Conservation (phyloP, 352 stramenopile genomes). For the Phytophthora crassamura region DNA sequence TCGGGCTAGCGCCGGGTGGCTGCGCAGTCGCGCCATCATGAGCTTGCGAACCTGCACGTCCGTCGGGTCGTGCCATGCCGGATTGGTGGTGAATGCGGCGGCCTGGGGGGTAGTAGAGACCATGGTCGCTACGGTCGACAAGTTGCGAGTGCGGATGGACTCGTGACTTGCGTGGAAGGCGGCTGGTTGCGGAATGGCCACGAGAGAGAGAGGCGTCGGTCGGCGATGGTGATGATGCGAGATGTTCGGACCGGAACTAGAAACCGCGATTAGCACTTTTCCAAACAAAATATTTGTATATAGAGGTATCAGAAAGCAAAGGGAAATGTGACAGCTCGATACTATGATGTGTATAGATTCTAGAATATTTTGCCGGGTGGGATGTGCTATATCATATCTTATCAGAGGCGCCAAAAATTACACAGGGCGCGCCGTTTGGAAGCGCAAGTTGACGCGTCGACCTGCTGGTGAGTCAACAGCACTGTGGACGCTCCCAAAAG, state of each 20-base stretch:
- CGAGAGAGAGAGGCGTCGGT: slow-evolving; percentile 1
- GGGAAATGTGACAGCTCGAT: background rate
- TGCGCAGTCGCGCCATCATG: slow-evolving; percentile 57
- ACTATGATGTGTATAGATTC: background rate
- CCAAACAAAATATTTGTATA: background rate
- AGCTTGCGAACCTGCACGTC: slow-evolving; percentile 55
- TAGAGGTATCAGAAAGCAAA: background rate
- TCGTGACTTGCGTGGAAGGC: slow-evolving; percentile 18
- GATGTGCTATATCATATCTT: background rate
- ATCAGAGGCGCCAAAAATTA: background rate
- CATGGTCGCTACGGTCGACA: slow-evolving; percentile 8
- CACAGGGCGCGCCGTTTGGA: slow-evolving; percentile 9
- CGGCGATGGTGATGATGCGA: slow-evolving; percentile 9
- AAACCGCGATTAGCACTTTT: slow-evolving; percentile 30
- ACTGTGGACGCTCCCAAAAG: slow-evolving; percentile 1
- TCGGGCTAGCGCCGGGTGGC: slow-evolving; percentile 36
- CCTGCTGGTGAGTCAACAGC: slow-evolving; percentile 20
- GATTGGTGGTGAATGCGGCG: slow-evolving; percentile 8
- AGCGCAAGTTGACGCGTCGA: slow-evolving; percentile 6
- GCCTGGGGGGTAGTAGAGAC: slow-evolving; percentile 15
- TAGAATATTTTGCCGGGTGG: no score
- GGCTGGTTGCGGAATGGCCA: slow-evolving; percentile 32
- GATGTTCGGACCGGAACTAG: slow-evolving; percentile 19
- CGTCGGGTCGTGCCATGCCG: slow-evolving; percentile 41
- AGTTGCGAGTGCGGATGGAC: background rate